Evolutionary conservation across 2,329 filamentous ascomycete species (phyloP).

Genomic region (Ciborinia camelliae): DNA sequence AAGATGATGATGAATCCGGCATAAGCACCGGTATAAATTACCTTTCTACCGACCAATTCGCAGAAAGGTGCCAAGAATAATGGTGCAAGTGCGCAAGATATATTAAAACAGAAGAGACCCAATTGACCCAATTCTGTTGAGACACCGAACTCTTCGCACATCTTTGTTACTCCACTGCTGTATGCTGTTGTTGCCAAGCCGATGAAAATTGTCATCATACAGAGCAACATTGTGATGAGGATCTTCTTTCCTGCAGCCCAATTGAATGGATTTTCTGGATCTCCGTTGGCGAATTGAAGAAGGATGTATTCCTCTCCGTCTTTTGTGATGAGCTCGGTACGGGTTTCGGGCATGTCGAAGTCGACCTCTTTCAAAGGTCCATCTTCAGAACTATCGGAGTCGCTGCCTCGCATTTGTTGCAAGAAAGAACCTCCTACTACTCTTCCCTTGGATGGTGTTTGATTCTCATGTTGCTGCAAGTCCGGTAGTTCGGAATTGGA

Average conservation of each 20-base stretch:
- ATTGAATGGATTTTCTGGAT: conserved; percentile 52
- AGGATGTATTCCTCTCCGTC: conserved; percentile 46
- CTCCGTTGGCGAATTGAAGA: conserved; percentile 45
- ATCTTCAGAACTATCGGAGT: conserved; percentile 30
- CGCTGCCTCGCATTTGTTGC: conserved; percentile 37
- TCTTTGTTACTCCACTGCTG: conserved; percentile 47
- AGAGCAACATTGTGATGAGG: conserved; percentile 47
- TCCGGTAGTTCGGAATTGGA: conserved; percentile 5
- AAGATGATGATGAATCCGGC: conserved; percentile 39
- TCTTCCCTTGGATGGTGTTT: conserved; percentile 33
- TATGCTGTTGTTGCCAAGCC: conserved; percentile 53
- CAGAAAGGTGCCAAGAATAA: conserved; percentile 84
- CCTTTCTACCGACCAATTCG: conserved; percentile 79
- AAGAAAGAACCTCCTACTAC: conserved; percentile 42
- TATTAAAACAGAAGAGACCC: conserved; percentile 70
- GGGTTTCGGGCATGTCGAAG: conserved; percentile 48
- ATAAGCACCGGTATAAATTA: conserved; percentile 68
- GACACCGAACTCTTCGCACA: conserved; percentile 45
- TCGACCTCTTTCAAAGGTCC: conserved; percentile 44
- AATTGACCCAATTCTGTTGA: conserved; percentile 45
- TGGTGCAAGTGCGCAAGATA: conserved; percentile 73
- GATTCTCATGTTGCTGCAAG: conserved; percentile 26
- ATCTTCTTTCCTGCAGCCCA: conserved; percentile 45
- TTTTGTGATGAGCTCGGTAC: conserved; percentile 43
- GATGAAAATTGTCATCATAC: conserved; percentile 52